These are phyloP conservation scores for Komagataella populi DNA, from an alignment of 805 yeast genomes.

Conservation along the genomic window DNA sequence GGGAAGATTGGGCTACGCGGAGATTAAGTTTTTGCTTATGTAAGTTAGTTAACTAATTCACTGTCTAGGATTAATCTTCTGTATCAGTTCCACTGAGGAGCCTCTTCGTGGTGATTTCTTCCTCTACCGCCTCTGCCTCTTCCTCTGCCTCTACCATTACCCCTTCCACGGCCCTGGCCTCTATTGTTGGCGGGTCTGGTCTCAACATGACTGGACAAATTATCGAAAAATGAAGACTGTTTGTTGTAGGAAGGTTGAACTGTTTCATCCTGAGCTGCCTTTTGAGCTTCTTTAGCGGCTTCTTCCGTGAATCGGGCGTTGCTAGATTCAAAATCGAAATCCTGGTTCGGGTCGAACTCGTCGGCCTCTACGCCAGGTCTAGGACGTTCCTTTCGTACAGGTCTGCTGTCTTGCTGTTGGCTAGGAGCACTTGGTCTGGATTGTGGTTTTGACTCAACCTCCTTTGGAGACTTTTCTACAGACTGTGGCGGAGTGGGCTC, in stretches of 20 bases:
- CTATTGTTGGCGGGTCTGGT: conserved; percentile 16
- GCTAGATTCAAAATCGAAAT: conserved; percentile 63
- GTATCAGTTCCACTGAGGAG: neutral
- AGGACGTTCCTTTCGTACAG: neutral
- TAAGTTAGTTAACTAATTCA: neutral
- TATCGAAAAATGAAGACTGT: conserved; percentile 80
- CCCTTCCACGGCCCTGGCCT: conserved; percentile 27
- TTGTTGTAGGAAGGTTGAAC: conserved; percentile 39
- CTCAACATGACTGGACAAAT: conserved; percentile 57
- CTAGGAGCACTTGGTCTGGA: conserved; percentile 1
- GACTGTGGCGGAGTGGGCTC: neutral
- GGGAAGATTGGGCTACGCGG: neutral
- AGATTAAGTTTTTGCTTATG: neutral
- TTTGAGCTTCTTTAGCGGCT: conserved; percentile 13
- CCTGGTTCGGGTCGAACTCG: conserved; percentile 13
- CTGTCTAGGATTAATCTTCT: neutral
- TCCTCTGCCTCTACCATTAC: conserved; percentile 23
- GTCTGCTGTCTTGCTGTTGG: neutral
- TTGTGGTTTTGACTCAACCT: conserved; percentile 8
- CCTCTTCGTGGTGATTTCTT: conserved; percentile 9
- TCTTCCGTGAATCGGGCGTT: conserved; percentile 61
- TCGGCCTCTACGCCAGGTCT: neutral
- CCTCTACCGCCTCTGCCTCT: conserved; percentile 20
- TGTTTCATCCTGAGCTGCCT: conserved; percentile 13
- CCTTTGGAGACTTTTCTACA: conserved; percentile 8